Evolutionary conservation across 2,329 filamentous ascomycete species (phyloP), one percentile per base, ranked within the genome.

Genomic region (Stagonosporopsis tanaceti): DNA sequence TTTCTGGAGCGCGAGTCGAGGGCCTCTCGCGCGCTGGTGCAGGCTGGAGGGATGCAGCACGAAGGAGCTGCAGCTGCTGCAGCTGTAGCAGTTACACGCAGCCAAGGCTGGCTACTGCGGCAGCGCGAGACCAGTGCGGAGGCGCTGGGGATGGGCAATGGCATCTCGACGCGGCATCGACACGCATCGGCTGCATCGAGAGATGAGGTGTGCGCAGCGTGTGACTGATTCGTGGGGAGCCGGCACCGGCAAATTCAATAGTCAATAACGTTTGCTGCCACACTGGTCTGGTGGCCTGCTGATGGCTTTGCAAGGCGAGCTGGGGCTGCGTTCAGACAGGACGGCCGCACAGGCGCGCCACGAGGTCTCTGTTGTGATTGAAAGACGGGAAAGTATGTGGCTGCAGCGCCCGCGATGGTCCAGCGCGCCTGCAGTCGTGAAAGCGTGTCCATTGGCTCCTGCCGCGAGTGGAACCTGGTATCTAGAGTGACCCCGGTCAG

Each of bases 151-250:
- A 42, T 39, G 47, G 41, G 53, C 47, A 34, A n/a, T 34, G 32
- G 32, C 32, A 51, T 51, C 35, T 56, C 41, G 53, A 57, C 40
- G 42, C 41, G 46, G 47, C 53, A 46, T 56, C 53, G 47, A 34
- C 47, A 44, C 37, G 41, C 41, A 50, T 45, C 20, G 34, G 28
- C 25, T 32, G 53, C 30, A 51, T 52, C 34, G 48, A 47, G 48
- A 48, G 39, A 45, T 45, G 54, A 48, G 39, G 38, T 46, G 50
- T 15, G 25, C 24, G 32, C 44, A 48, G 27, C 35, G 25, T 12
- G n/a, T 20, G 38, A 48, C 39, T 50, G 56, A 59, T 53, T 59
- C 56, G 50, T 50, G 40, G 50, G 50, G 45, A 53, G n/a, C 45
- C 54, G 48, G 25, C 32, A 34, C 17, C 34, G 22, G 40, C 45